Conservation (phyloP, 306 rosid species). For the Corylus heterophylla region DNA sequence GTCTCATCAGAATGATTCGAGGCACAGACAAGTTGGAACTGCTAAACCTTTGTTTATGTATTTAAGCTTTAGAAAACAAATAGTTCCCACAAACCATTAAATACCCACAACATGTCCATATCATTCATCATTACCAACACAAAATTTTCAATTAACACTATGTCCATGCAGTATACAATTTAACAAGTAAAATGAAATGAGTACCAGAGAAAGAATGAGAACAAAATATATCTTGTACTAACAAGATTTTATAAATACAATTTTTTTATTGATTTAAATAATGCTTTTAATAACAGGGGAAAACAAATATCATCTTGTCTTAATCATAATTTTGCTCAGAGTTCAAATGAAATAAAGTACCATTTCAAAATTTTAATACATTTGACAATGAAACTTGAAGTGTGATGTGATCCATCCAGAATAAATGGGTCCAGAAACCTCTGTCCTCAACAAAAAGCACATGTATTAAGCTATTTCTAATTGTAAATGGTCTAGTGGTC, state of each 20-base stretch:
- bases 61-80: background rate
- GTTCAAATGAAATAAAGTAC: too few species aligned
- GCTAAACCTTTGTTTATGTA: background rate
- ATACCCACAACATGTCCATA: background rate
- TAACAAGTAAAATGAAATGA: too few species aligned
- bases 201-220: too few species aligned
- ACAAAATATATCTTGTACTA: too few species aligned
- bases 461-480: background rate
- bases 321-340: too few species aligned
- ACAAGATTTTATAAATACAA: too few species aligned
- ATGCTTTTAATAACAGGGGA: too few species aligned
- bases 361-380: too few species aligned
- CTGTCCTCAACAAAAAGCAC: background rate
- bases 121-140: background rate
- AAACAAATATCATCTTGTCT: too few species aligned
- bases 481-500: background rate
- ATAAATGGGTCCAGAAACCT: background rate
- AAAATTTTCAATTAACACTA: too few species aligned
- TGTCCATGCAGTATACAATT: too few species aligned
- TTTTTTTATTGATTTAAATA: too few species aligned
- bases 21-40: background rate
- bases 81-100: background rate
- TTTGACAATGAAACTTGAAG: background rate
- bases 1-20: background rate
- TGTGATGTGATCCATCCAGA: background rate